Conservation (phyloP, 345 rosid genomes). For the Raphanus raphanistrum region DNA sequence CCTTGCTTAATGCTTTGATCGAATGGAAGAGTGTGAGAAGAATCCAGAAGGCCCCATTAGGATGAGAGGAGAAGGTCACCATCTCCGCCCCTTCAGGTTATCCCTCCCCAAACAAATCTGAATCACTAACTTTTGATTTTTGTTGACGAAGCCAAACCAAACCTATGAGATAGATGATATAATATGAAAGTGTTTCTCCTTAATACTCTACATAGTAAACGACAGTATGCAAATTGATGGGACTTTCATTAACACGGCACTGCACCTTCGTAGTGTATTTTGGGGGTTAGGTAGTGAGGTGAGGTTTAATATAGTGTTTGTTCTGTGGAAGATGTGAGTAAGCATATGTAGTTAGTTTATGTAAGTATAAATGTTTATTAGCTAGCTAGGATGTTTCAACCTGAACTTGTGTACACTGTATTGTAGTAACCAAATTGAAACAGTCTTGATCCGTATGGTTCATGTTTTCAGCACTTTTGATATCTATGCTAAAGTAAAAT, state of each 20-base stretch:
- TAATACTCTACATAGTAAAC: neutral
- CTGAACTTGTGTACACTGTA: neutral
- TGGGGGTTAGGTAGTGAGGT: neutral
- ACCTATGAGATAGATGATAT: neutral
- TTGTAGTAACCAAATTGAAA: neutral
- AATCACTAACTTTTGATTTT: neutral
- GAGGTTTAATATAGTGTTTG: neutral
- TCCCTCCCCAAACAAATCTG: neutral
- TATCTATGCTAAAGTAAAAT: neutral
- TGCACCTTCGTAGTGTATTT: neutral
- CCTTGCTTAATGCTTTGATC: slow-evolving; percentile 91
- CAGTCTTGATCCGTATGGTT: neutral
- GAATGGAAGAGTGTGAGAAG: slow-evolving; percentile 81
- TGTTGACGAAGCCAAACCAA: neutral
- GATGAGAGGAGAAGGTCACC: slow-evolving; percentile 93
- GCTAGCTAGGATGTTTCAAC: neutral
- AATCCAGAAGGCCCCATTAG: slow-evolving; percentile 94
- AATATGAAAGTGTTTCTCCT: neutral
- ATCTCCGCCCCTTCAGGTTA: slow-evolving; percentile 87
- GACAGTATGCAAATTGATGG: neutral
- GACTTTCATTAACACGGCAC: neutral
- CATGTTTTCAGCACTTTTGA: neutral
- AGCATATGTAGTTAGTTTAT: neutral
- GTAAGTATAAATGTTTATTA: neutral
- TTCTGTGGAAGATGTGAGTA: neutral